phyloP scores from a whole-genome alignment of 345 rosid genomes.

The Gossypium anomalum region DNA sequence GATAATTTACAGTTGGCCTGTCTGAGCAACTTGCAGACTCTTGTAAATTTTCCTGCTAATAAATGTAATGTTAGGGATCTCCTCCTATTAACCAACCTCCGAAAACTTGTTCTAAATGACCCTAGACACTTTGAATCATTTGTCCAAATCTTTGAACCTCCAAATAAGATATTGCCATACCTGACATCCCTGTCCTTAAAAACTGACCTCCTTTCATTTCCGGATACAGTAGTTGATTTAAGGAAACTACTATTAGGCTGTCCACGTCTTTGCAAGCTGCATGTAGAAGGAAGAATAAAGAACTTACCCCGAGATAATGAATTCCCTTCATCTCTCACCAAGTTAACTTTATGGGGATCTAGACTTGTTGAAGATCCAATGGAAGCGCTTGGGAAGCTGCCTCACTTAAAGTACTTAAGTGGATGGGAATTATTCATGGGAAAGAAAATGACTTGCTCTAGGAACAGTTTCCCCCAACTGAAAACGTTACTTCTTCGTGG shows the following conservation, averaged over 20 bases:
- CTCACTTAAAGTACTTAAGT: constrained; percentile 25
- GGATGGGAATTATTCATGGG: constrained; percentile 29
- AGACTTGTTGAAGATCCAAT: constrained; percentile 37
- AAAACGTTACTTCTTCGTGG: constrained; percentile 16
- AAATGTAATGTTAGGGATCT: constrained; percentile 17
- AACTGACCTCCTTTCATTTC: constrained; percentile 18
- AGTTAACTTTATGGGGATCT: constrained; percentile 31
- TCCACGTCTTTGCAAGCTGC: constrained; percentile 19
- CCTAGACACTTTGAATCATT: constrained; percentile 12
- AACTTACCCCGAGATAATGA: constrained; percentile 22
- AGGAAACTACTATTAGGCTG: constrained; percentile 15
- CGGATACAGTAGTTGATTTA: constrained; percentile 18
- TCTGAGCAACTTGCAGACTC: constrained; percentile 18
- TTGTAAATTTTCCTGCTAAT: constrained; percentile 18
- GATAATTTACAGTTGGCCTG: constrained; percentile 10
- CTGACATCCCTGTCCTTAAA: constrained; percentile 17
- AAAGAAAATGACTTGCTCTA: constrained; percentile 27
- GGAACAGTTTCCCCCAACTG: constrained; percentile 29
- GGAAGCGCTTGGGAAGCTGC: constrained; percentile 40
- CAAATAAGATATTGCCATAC: neutral
- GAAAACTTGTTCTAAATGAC: constrained; percentile 19
- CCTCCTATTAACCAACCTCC: constrained; percentile 12
- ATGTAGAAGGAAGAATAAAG: constrained; percentile 18
- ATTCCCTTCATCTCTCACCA: constrained; percentile 31
- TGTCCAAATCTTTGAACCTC: constrained; percentile 21